phyloP scores from a whole-genome alignment of 1,284 basidiomycete genomes.

The Testicularia cyperi region DNA sequence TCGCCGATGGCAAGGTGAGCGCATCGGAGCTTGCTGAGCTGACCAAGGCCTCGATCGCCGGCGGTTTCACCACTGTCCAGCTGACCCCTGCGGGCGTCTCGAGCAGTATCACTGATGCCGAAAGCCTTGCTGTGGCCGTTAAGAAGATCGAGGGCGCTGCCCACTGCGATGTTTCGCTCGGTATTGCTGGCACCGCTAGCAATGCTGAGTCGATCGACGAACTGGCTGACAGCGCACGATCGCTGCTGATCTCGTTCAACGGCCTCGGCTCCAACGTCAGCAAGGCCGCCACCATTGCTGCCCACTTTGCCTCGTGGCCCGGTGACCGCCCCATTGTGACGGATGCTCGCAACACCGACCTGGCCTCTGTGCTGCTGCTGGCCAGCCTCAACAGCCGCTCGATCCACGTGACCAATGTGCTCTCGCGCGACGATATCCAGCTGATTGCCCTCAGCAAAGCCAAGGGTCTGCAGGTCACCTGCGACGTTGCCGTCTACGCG shows the following conservation, averaged over 20 bases:
- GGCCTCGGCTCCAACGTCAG: conserved; percentile 40
- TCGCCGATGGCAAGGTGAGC: conserved; percentile 64
- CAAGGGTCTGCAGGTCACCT: conserved; percentile 90
- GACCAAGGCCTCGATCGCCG: conserved; percentile 48
- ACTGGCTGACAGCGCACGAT: conserved; percentile 49
- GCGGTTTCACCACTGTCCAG: conserved; percentile 55
- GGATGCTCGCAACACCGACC: conserved; percentile 85
- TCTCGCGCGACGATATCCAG: conserved; percentile 80
- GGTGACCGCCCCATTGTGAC: conserved; percentile 88
- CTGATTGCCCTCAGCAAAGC: conserved; percentile 93
- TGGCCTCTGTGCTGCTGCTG: conserved; percentile 88
- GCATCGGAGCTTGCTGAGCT: conserved; percentile 68
- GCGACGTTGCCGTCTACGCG: conserved; percentile 89
- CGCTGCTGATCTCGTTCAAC: conserved; percentile 53
- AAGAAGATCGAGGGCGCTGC: conserved; percentile 50
- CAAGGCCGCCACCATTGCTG: conserved; percentile 67
- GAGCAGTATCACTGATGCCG: conserved; percentile 34
- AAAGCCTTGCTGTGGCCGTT: conserved; percentile 45
- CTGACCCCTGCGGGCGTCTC: conserved; percentile 39
- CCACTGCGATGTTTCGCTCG: conserved; percentile 54
- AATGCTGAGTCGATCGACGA: conserved; percentile 39
- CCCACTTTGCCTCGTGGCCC: conserved; percentile 90
- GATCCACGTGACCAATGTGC: conserved; percentile 92
- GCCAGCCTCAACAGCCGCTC: conserved; percentile 87
- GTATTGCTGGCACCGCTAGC: conserved; percentile 46